Evolutionary conservation across 768 basidiomycete species (phyloP).

Genomic region (Russula abietina): DNA sequence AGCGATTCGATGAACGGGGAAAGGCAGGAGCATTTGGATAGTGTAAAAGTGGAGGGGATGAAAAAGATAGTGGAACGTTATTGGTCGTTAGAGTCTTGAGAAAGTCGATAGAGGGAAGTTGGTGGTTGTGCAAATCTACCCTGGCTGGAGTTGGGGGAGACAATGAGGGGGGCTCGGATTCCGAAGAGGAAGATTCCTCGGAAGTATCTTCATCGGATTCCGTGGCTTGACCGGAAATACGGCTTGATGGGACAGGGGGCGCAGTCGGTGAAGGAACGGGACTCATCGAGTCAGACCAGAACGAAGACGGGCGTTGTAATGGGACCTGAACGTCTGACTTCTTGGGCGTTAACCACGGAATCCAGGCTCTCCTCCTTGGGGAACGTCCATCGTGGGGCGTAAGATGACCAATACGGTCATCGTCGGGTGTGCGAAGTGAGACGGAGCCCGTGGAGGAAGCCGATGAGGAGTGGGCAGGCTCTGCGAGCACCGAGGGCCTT

Average conservation of each 20-base stretch:
- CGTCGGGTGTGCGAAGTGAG: constrained; percentile 52
- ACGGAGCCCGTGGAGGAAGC: constrained; percentile 51
- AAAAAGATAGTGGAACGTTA: constrained; percentile 35
- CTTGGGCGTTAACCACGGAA: constrained; percentile 47
- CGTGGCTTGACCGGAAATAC: not conserved
- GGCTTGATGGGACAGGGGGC: not conserved
- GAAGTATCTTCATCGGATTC: constrained; percentile 25
- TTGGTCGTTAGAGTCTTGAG: constrained; percentile 41
- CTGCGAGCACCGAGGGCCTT: constrained; percentile 23
- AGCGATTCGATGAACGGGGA: constrained; percentile 47
- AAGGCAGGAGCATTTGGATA: constrained; percentile 34
- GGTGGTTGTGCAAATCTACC: constrained; percentile 23
- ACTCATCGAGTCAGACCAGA: constrained; percentile 8
- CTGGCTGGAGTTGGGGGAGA: not conserved
- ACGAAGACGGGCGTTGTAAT: not conserved
- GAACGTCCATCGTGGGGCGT: constrained; percentile 30
- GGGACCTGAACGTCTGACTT: constrained; percentile 8
- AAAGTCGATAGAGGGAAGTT: constrained; percentile 33
- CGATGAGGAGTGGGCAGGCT: constrained; percentile 46
- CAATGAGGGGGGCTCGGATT: constrained; percentile 28
- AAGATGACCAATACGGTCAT: constrained; percentile 35
- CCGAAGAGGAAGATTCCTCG: constrained; percentile 19
- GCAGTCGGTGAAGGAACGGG: not conserved
- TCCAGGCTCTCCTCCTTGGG: constrained; percentile 42
- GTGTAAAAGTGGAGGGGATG: constrained; percentile 44